These are phyloP conservation scores for Apiospora pterosperma DNA, from an alignment of 2,329 filamentous ascomycete genomes.

Conservation along the genomic window DNA sequence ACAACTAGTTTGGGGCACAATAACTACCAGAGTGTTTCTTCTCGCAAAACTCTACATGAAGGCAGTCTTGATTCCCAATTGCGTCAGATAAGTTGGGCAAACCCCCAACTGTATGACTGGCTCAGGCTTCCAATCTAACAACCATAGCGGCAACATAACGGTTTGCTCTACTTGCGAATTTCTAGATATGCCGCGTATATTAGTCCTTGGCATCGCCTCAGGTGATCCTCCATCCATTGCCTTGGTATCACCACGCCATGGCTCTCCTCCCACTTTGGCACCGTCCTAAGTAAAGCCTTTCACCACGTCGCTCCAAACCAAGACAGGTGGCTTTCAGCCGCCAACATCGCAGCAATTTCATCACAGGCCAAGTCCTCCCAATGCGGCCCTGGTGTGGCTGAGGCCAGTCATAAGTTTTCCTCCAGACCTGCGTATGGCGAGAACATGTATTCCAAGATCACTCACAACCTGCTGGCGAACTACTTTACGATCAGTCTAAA, in stretches of 20 bases:
- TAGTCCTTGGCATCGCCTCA: not conserved
- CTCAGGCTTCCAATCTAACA: not conserved
- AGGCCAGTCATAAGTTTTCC: slow-evolving; percentile 32
- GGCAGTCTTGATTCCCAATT: not conserved
- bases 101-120: not conserved
- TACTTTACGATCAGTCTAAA: slow-evolving; percentile 40
- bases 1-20: not conserved
- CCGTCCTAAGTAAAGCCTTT: too few relatives aligned
- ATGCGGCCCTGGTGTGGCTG: not conserved
- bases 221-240: not conserved
- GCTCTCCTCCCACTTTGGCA: not conserved
- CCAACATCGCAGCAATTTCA: not conserved
- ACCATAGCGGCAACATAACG: not conserved
- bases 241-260: not conserved
- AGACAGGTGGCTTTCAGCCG: not conserved
- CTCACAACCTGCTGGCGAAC: slow-evolving; percentile 46
- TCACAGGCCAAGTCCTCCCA: not conserved
- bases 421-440: slow-evolving; percentile 47
- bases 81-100: not conserved
- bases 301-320: not conserved
- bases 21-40: not conserved
- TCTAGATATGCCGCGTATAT: not conserved
- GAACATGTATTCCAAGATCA: slow-evolving; percentile 34
- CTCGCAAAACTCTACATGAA: not conserved
- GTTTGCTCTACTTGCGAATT: not conserved